A percentile compares a stretch with the other conserved stretches of the same genome.
Conservation (phyloP, 768 basidiomycete genomes). For the Sarcomyxa edulis region DNA sequence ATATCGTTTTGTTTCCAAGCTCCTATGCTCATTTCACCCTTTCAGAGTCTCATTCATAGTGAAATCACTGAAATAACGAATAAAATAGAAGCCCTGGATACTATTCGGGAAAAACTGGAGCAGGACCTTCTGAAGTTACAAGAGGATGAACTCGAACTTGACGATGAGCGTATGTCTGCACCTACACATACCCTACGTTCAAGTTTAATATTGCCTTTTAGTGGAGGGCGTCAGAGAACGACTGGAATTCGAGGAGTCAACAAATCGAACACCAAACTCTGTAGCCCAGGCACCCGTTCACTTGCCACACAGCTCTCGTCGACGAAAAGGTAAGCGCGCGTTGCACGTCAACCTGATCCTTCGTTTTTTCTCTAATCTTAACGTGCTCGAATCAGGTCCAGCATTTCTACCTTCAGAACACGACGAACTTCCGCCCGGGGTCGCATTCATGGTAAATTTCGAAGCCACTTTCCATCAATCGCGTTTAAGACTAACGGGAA, state of each 20-base stretch:
- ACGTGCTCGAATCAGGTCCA: slow-evolving; percentile 50
- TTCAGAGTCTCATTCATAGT: slow-evolving; percentile 74
- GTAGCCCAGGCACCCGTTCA: slow-evolving; percentile 34
- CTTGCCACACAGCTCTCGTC: slow-evolving; percentile 55
- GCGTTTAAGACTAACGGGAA: too few species aligned
- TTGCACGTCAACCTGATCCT: too few species aligned
- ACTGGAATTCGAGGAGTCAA: slow-evolving; percentile 61
- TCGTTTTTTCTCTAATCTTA: neutral
- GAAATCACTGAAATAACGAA: slow-evolving; percentile 87
- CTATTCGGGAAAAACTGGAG: slow-evolving; percentile 75
- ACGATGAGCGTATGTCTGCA: slow-evolving; percentile 77
- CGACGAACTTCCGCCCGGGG: slow-evolving; percentile 86
- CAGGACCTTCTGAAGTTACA: slow-evolving; percentile 80
- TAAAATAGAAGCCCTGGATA: slow-evolving; percentile 85
- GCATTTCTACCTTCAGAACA: slow-evolving; percentile 97
- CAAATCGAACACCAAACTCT: slow-evolving; percentile 22
- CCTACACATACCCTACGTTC: neutral
- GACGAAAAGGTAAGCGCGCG: slow-evolving; percentile 69
- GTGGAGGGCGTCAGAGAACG: slow-evolving; percentile 90
- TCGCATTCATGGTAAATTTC: slow-evolving; percentile 88
- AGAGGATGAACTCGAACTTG: slow-evolving; percentile 95
- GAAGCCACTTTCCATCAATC: too few species aligned
- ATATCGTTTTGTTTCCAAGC: slow-evolving; percentile 6
- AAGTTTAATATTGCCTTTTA: slow-evolving; percentile 23
- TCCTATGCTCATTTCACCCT: slow-evolving; percentile 6